These are phyloP conservation scores for Styphnolobium japonicum DNA, from an alignment of 306 rosid genomes.

Conservation along the genomic window DNA sequence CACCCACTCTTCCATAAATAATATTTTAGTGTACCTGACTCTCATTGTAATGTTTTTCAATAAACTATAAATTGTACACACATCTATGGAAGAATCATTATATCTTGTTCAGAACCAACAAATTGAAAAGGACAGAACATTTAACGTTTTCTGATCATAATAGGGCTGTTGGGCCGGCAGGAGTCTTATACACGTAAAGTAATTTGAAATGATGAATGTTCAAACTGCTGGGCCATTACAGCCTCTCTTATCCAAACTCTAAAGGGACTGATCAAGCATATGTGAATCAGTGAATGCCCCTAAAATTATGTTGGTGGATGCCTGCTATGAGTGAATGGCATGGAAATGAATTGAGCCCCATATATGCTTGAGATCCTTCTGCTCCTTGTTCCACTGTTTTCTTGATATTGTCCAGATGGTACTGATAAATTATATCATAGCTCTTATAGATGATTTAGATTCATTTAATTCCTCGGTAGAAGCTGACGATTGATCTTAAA, in stretches of 20 bases:
- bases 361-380: too few relatives aligned
- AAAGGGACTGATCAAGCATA: too few relatives aligned
- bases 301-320: too few relatives aligned
- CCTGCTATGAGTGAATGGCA: too few relatives aligned
- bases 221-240: not conserved
- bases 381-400: not conserved
- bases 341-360: too few relatives aligned
- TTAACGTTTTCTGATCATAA: not conserved
- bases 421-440: not conserved
- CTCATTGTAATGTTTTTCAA: not conserved
- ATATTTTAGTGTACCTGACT: not conserved
- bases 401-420: not conserved
- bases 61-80: not conserved
- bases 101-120: slow-evolving; percentile 6
- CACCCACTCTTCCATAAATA: slow-evolving; percentile 17
- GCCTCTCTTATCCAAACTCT: not conserved
- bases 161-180: not conserved
- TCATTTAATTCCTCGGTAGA: not conserved
- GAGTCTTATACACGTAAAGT: not conserved
- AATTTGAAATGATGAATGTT: not conserved
- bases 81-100: slow-evolving; percentile 4
- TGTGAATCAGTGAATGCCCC: too few relatives aligned
- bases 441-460: not conserved
- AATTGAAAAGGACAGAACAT: slow-evolving; percentile 14
- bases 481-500: not conserved